phyloP scores from a whole-genome alignment of 106 monocot genomes.

The Dioscorea zingiberensis region DNA sequence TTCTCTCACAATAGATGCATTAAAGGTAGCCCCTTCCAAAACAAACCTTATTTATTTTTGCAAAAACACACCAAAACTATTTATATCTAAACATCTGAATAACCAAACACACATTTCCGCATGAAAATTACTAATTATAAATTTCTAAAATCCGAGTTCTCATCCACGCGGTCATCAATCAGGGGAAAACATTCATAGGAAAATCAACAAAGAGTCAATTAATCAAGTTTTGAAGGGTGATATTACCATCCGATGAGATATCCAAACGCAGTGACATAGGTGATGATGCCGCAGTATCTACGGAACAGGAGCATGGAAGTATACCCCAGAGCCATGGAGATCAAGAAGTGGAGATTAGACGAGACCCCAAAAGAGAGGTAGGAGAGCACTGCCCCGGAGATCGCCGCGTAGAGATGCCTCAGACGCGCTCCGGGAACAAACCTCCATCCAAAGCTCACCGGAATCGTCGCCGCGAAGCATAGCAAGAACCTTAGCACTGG shows the following conservation, averaged over 20 bases:
- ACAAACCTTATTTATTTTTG: too few species aligned
- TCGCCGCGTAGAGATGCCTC: conserved; percentile 79
- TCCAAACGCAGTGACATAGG: conserved; percentile 75
- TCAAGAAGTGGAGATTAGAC: conserved; percentile 84
- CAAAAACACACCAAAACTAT: too few species aligned
- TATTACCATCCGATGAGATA: conserved; percentile 95
- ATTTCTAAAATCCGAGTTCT: too few species aligned
- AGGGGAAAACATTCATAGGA: too few species aligned
- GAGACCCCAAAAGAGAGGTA: conserved; percentile 83
- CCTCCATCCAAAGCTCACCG: conserved; percentile 65
- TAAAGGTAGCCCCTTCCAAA: too few species aligned
- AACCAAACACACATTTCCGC: too few species aligned
- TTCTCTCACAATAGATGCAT: too few species aligned
- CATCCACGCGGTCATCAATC: too few species aligned
- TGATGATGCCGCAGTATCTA: conserved; percentile 56
- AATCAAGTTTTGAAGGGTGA: not conserved
- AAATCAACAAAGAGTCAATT: not conserved
- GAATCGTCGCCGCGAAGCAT: conserved; percentile 91
- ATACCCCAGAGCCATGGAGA: conserved; percentile 86
- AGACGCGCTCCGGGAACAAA: conserved; percentile 50
- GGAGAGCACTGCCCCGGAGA: conserved; percentile 70
- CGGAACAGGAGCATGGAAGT: conserved; percentile 63
- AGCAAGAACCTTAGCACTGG: conserved; percentile 93
- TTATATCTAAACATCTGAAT: too few species aligned
- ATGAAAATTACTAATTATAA: too few species aligned